Evolutionary conservation across 2,329 filamentous ascomycete species (phyloP), one percentile per base, ranked within the genome.

Genomic region (Cercospora zeina): DNA sequence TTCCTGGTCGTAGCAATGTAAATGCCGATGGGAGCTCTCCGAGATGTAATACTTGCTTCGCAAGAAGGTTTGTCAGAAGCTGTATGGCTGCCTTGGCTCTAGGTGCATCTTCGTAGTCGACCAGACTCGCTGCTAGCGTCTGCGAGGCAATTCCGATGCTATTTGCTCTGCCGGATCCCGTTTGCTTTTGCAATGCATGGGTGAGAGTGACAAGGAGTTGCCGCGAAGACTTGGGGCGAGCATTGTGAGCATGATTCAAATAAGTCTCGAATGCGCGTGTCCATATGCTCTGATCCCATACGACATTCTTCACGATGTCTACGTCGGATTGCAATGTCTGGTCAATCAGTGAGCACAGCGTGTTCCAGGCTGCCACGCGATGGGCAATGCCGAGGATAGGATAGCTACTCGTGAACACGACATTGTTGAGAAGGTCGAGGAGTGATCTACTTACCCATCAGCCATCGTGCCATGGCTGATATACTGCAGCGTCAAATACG

Each of bases 141-240:
- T 56, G 37, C 4, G 19, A 42, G 11, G 36, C 50, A 5, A 61
- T 34, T 11, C 47, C 57, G 5, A 59, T 33, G 33, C 21, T 21
- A 1, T 30, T n/a, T 16, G 30, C 19, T 21, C 33, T 57, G 13
- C 13, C 9, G 1, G 9, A 2, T 9, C 27, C 59, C 1, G 8
- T 10, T 60, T 34, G 69, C 63, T 65, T 74, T 71, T 51, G 71
- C 14, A 81, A 63, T 8, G 76, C 70, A 49, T 68, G 69, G 7
- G 76, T 76, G 10, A 81, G 69, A 11, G 76, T 74, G 13, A 73
- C 58, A 13, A 82, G 70, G n/a, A 81, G 69, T 62, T 81, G 78
- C 57, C 77, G 75, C 64, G 78, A 76, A 1, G 79, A 80, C 64
- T 81, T 82, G 4, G 78, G 76, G 59, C 79, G 78, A 14, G 78